Base-by-base conservation (phyloP, 129 eudicot species). In the Lactuca sativa region DNA sequence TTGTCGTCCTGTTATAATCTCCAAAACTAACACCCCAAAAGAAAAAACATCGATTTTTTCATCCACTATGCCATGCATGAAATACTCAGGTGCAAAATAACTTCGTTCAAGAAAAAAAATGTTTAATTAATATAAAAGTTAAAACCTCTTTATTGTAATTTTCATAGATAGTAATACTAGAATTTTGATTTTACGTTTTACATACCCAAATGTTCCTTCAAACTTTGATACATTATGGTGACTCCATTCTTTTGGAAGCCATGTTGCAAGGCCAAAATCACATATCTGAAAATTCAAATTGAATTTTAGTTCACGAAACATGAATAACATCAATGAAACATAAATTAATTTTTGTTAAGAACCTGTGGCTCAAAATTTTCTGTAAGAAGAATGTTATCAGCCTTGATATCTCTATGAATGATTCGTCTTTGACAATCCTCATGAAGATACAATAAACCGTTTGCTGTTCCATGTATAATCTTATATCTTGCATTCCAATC, bases 141-240 rank as follows among this genome's bases (percentile, higher is more conserved):
- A 32, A 15, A 13, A 11, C 31, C 52, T 49, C 66, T 51, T 5
- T 17, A 48, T 37, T 62, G 65, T 21, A 2, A 2, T 11, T 37
- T 53, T 52, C 14, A 66, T 13, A 40, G 40, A 74, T 38, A 44
- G 5, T 30, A 57, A 74, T 38, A 44, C 7, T 30, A 64, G 18
- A 31, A 4, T 58, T 68, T 67, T 65, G 47, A 21, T 33, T 9
- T 48, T 31, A 77, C 86, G 17, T 33, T 9, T 48, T 31, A 74
- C 86, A 31, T 74, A 92, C 98, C 98, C 98, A 34, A 92, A 92
- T 36, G 98, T 92, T 79, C 97, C 96, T 82, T 92, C 97, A 70
- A 82, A 82, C 48, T 82, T 77, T n/a, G 91, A 73, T 49, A 85
- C 88, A 34, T 69, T 84, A 70, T 76, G 86, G 67, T 92, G 93